phyloP scores from a whole-genome alignment of 495 filamentous ascomycete species.

The Neurospora tetrasperma region DNA sequence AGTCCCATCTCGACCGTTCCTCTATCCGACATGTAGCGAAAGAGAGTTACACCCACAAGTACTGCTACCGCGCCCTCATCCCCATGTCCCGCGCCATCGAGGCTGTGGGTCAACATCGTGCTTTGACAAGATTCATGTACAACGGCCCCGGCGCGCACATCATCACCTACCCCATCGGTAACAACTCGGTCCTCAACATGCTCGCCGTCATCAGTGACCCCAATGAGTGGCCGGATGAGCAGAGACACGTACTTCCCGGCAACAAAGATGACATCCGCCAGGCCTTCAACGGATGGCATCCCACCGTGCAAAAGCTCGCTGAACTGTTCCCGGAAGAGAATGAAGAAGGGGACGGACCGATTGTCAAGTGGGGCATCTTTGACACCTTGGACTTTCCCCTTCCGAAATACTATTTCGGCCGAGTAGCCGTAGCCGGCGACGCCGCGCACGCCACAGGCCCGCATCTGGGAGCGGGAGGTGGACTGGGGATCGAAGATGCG shows the following conservation, averaged over 20 bases:
- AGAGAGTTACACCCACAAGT: conserved; percentile 29
- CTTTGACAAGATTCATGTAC: conserved; percentile 32
- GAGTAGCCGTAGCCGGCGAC: conserved; percentile 40
- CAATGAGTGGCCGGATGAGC: conserved; percentile 22
- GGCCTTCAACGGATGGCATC: conserved; percentile 30
- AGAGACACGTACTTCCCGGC: conserved; percentile 22
- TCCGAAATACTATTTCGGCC: conserved; percentile 26
- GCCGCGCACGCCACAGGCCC: conserved; percentile 32
- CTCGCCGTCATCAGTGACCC: conserved; percentile 30
- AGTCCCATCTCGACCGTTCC: conserved; percentile 11
- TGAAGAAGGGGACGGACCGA: neutral
- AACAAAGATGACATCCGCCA: conserved; percentile 20
- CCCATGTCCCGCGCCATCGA: conserved; percentile 25
- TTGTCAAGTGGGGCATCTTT: conserved; percentile 49
- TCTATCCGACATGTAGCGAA: conserved; percentile 8
- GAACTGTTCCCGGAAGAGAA: conserved; percentile 29
- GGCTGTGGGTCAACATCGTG: conserved; percentile 18
- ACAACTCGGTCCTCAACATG: conserved; percentile 28
- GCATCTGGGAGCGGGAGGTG: conserved; percentile 45
- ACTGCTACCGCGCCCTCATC: conserved; percentile 33
- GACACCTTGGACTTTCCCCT: conserved; percentile 38
- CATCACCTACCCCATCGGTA: conserved; percentile 32
- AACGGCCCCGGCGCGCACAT: conserved; percentile 29
- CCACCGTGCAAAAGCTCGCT: conserved; percentile 26
- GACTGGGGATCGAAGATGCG: conserved; percentile 46